Evolutionary conservation across 352 stramenopile species (phyloP), one percentile per base, ranked within the genome.

Genomic region (Phytophthora meadii): DNA sequence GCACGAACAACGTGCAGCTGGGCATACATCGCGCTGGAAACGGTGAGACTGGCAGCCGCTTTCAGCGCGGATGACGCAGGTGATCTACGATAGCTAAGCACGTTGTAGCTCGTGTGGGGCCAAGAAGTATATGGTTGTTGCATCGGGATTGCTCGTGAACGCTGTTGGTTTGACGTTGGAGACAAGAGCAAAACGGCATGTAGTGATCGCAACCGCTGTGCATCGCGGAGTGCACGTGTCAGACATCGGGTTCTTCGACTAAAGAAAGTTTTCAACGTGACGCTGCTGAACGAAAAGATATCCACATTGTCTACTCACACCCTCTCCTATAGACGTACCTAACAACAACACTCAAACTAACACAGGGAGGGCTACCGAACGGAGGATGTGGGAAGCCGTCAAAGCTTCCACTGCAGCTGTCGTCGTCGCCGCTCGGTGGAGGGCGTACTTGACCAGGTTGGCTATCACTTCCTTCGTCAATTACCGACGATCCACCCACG

Each of bases 1-100:
- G 39, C 39, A 65, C 27, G 56, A 63, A 57, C 37, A 40, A 19
- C 17, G 27, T 11, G 55, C 45, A 50, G 55, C 56, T 39, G 56
- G 39, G 25, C 2, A 9, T 51, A 39, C 46, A 55, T 45, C 45
- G 34, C 17, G 25, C 15, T 64, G 24, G 24, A 49, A 25, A 41
- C 9, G 46, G 36, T 54, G 54, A 30, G 12, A 32, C 6, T 19
- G 2, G 56, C 27, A 52, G 47, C 39, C 36, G 46, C 8, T 50
- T 42, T 50, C 8, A 39, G 3, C 40, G 25, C n/a, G 40, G 39
- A 45, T 28, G 52, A 25, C 24, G 25, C 14, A 15, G 37, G 50
- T 47, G 32, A 14, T 14, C 24, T 50, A 30, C 8, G 24, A 11
- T 19, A 8, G 12, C 36, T 11, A 34, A 7, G 30, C 30, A 34